These are phyloP conservation scores for Escovopsis sp. DNA, from an alignment of 2,329 filamentous ascomycete species.

Conservation along the genomic window DNA sequence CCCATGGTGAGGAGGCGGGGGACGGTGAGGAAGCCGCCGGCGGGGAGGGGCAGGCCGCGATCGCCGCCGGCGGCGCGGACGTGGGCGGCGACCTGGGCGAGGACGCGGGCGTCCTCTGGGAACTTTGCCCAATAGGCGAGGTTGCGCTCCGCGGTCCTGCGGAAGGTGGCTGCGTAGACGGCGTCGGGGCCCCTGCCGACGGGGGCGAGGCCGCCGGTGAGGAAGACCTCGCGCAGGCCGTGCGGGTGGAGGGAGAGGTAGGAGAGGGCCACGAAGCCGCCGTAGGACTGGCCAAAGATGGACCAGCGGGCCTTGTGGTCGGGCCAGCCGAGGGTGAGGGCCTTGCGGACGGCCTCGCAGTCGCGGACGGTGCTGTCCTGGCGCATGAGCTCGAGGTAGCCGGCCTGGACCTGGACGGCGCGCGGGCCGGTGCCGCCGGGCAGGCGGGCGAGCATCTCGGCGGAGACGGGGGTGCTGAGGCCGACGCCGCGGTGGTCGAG, in stretches of 20 bases:
- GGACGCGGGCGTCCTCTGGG: slow-evolving; percentile 57
- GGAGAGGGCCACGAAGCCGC: slow-evolving; percentile 70
- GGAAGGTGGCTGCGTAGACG: slow-evolving; percentile 60
- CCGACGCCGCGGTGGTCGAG: slow-evolving; percentile 90
- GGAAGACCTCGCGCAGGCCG: slow-evolving; percentile 67
- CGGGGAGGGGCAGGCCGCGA: slow-evolving; percentile 43
- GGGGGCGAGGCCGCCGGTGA: slow-evolving; percentile 72
- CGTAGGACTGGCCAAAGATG: slow-evolving; percentile 81
- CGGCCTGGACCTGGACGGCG: slow-evolving; percentile 47
- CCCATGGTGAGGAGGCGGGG: slow-evolving; percentile 65
- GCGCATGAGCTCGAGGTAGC: slow-evolving; percentile 71
- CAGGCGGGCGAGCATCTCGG: slow-evolving; percentile 45
- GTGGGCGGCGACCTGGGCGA: slow-evolving; percentile 51
- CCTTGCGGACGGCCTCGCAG: slow-evolving; percentile 69
- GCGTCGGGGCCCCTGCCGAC: slow-evolving; percentile 56
- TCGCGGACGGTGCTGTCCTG: slow-evolving; percentile 85
- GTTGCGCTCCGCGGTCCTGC: slow-evolving; percentile 58
- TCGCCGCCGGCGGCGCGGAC: slow-evolving; percentile 42
- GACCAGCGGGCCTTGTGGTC: slow-evolving; percentile 65
- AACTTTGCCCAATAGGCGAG: slow-evolving; percentile 70
- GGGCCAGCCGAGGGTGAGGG: slow-evolving; percentile 55
- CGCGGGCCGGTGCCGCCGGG: slow-evolving; percentile 33
- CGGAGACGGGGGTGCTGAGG: slow-evolving; percentile 65
- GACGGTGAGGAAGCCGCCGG: slow-evolving; percentile 58
- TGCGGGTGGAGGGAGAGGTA: slow-evolving; percentile 73